Percentiles rank a stretch among this genome's conserved stretches.
phyloP scores from a whole-genome alignment of 345 rosid species.

The Euphorbia lathyris region DNA sequence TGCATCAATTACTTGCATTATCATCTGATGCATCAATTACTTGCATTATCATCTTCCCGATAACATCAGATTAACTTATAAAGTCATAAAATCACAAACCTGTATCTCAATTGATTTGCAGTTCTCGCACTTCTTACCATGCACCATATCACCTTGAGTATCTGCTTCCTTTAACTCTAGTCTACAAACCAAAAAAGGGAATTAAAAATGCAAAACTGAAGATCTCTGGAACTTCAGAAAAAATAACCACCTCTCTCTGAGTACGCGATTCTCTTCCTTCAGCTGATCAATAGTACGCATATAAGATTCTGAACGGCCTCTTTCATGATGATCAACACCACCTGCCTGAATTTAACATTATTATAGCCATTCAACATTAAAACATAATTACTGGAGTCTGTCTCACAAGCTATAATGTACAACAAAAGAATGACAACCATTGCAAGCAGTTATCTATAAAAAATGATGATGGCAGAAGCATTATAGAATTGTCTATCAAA shows the following conservation, averaged over 20 bases:
- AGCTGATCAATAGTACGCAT: conserved; percentile 31
- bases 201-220: neutral
- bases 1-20: no score
- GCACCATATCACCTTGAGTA: conserved; percentile 22
- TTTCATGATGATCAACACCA: conserved; percentile 10
- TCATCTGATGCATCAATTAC: neutral
- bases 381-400: neutral
- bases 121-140: conserved; percentile 41
- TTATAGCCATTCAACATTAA: neutral
- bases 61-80: neutral
- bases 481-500: neutral
- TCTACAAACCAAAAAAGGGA: conserved; percentile 22
- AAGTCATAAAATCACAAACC: conserved; percentile 36
- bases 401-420: neutral
- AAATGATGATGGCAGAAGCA: neutral
- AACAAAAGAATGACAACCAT: neutral
- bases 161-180: conserved; percentile 37
- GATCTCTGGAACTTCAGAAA: neutral
- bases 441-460: neutral
- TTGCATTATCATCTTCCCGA: neutral
- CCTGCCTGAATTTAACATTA: conserved; percentile 30
- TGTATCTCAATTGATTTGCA: conserved; percentile 48
- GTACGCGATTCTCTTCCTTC: conserved; percentile 53
- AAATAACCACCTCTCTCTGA: conserved; percentile 53
- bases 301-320: conserved; percentile 24